Conservation (phyloP, 306 rosid genomes). For the Glycine tomentella region DNA sequence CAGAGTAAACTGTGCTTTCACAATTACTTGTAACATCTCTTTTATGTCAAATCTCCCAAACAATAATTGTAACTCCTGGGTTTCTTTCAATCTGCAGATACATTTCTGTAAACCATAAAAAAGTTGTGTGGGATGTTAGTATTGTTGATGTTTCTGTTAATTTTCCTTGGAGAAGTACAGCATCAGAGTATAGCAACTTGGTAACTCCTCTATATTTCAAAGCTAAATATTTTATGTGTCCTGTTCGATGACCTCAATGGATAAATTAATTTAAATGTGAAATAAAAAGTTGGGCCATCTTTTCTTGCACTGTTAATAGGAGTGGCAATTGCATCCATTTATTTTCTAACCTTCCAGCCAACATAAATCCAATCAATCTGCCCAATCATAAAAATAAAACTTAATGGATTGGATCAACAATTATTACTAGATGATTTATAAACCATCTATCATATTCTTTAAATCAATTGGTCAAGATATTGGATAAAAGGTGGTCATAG, state of each 20-base stretch:
- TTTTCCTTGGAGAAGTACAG: constrained; percentile 70
- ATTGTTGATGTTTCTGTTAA: constrained; percentile 56
- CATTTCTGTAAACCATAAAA: constrained; percentile 63
- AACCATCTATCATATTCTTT: background rate
- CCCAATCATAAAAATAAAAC: background rate
- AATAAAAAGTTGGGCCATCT: background rate
- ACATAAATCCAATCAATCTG: background rate
- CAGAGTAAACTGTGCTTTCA: constrained; percentile 68
- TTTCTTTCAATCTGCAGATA: constrained; percentile 63
- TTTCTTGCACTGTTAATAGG: constrained; percentile 21
- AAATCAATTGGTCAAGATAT: background rate
- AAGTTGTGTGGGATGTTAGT: constrained; percentile 79
- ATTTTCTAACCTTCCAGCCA: background rate
- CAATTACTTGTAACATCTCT: constrained; percentile 23
- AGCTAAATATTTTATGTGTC: constrained; percentile 6
- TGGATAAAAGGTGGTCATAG: background rate
- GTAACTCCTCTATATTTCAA: constrained; percentile 56
- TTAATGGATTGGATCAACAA: background rate
- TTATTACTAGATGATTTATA: background rate
- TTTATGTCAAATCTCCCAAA: constrained; percentile 9
- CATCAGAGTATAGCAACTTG: constrained; percentile 61
- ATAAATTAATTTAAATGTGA: background rate
- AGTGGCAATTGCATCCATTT: background rate
- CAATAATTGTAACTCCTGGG: constrained; percentile 14
- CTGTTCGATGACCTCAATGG: background rate